phyloP scores from a whole-genome alignment of 1,284 basidiomycete species.

The Sanguinoderma infundibulare region DNA sequence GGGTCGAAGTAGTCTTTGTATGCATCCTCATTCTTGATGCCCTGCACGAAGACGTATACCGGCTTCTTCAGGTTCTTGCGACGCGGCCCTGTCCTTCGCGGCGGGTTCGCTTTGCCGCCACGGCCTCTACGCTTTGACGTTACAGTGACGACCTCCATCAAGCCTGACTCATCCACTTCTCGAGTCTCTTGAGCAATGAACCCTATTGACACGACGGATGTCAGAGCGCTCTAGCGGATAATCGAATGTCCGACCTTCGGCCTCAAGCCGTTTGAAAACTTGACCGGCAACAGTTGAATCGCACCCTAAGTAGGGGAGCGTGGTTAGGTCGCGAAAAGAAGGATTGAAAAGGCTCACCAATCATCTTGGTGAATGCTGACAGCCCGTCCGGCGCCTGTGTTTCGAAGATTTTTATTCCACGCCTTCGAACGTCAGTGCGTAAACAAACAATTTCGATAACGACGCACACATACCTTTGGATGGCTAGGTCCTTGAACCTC shows the following conservation, averaged over 20 bases:
- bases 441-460: background rate
- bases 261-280: constrained; percentile 68
- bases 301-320: constrained; percentile 46
- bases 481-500: constrained; percentile 67
- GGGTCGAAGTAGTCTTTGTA: constrained; percentile 75
- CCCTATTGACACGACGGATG: constrained; percentile 42
- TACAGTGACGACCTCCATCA: constrained; percentile 47
- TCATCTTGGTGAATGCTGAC: constrained; percentile 59
- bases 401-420: constrained; percentile 76
- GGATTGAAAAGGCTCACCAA: constrained; percentile 47
- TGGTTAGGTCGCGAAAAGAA: background rate
- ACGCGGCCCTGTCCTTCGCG: constrained; percentile 30
- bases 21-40: constrained; percentile 45
- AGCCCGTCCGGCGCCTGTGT: constrained; percentile 49
- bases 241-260: constrained; percentile 54
- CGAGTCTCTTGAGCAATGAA: constrained; percentile 60
- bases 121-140: constrained; percentile 46
- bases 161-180: constrained; percentile 54
- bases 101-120: constrained; percentile 41
- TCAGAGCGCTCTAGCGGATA: background rate
- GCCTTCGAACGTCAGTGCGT: constrained; percentile 43
- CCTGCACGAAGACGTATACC: constrained; percentile 59
- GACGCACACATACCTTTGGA: constrained; percentile 59
- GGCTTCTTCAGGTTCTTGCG: constrained; percentile 60
- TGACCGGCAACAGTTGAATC: constrained; percentile 59